Evolutionary conservation across 495 filamentous ascomycete genomes (phyloP).

Genomic region (Symbiotaphrina buchneri): DNA sequence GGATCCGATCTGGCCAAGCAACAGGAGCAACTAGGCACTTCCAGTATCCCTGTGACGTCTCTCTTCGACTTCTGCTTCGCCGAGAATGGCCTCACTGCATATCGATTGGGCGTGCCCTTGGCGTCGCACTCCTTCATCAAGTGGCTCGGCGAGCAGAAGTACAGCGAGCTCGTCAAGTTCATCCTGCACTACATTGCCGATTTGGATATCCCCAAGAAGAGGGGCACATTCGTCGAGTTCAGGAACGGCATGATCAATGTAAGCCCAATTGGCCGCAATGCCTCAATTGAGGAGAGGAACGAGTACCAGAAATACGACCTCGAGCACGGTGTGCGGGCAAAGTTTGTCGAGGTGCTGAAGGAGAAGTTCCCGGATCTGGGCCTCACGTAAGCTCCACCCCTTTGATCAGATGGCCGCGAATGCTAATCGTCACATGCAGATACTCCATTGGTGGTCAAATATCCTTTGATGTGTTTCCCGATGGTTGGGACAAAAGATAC

Average conservation of each 20-base stretch:
- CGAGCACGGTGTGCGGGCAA: conserved; percentile 45
- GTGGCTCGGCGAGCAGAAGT: conserved; percentile 81
- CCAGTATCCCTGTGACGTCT: conserved; percentile 35
- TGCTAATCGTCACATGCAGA: conserved; percentile 16
- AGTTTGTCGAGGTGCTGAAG: conserved; percentile 48
- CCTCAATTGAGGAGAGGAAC: conserved; percentile 51
- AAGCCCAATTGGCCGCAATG: conserved; percentile 80
- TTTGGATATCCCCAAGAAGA: conserved; percentile 68
- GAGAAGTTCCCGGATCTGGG: conserved; percentile 66
- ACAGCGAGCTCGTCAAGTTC: conserved; percentile 74
- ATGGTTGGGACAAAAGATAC: conserved; percentile 98
- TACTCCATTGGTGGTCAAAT: conserved; percentile 93
- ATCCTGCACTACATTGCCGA: conserved; percentile 77
- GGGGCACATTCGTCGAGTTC: conserved; percentile 94
- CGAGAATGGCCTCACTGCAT: conserved; percentile 54
- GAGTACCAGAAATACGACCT: conserved; percentile 64
- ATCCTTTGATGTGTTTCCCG: conserved; percentile 94
- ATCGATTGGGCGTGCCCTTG: conserved; percentile 49
- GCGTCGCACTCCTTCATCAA: conserved; percentile 64
- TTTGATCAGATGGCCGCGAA: not conserved
- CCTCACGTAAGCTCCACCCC: conserved; percentile 39
- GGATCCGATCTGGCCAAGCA: conserved; percentile 80
- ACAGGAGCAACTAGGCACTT: conserved; percentile 73
- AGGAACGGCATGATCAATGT: conserved; percentile 95
- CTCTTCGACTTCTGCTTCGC: conserved; percentile 29